A percentile compares a stretch with the other conserved stretches of the same genome.
Conservation (phyloP, 345 rosid genomes). For the Pugionium cornutum region DNA sequence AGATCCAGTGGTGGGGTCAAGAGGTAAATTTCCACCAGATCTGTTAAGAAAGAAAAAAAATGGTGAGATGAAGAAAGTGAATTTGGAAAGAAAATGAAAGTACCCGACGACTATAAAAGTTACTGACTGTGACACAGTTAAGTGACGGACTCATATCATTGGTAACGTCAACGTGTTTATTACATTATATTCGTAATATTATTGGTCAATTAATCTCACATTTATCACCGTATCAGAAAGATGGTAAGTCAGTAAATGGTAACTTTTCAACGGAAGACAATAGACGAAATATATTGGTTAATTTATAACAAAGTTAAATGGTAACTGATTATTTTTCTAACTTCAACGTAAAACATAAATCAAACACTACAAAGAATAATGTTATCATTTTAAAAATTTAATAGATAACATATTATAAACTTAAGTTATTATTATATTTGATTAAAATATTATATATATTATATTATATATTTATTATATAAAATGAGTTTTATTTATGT, state of each 20-base stretch:
- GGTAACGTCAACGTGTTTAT: constrained; percentile 31
- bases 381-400: no score
- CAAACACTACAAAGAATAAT: not conserved
- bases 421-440: no score
- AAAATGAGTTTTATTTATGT: no score
- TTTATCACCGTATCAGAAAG: constrained; percentile 8
- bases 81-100: constrained; percentile 23
- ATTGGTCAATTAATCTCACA: constrained; percentile 20
- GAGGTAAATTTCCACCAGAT: constrained; percentile 30
- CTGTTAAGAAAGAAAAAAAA: constrained; percentile 4
- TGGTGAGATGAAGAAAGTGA: constrained; percentile 5
- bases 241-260: constrained; percentile 6
- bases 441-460: no score
- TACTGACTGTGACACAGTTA: constrained; percentile 29
- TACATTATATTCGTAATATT: not conserved
- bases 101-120: constrained; percentile 24
- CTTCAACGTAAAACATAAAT: not conserved
- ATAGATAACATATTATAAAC: no score
- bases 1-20: constrained; percentile 40
- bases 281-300: no score
- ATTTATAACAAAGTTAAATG: no score
- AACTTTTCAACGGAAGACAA: constrained; percentile 29
- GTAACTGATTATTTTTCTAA: no score
- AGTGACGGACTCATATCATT: constrained; percentile 22
- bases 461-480: no score